Conservation (phyloP, 2,329 filamentous ascomycete species). For the Exophiala lecanii-corni region DNA sequence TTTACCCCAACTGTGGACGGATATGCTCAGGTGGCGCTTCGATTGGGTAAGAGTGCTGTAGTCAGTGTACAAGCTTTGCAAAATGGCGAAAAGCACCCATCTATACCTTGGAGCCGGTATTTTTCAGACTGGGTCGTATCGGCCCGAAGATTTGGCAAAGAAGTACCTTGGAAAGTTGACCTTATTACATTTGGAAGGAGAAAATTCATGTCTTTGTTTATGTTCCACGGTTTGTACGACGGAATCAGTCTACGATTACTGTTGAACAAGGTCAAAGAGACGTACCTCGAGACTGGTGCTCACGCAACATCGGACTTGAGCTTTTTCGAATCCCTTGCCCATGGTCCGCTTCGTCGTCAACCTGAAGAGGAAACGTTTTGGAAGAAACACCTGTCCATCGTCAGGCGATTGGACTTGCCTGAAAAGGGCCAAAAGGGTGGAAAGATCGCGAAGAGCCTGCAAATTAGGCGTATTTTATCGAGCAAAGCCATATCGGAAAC, state of each 20-base stretch:
- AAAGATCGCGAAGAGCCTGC: background rate
- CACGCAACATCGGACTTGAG: background rate
- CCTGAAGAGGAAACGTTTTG: constrained; percentile 62
- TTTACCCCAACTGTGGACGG: constrained; percentile 73
- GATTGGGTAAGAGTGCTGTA: background rate
- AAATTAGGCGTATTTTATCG: background rate
- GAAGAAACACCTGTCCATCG: constrained; percentile 38
- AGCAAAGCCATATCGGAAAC: constrained; percentile 43
- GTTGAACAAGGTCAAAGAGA: constrained; percentile 52
- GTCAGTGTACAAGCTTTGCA: constrained; percentile 36
- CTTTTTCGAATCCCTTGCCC: constrained; percentile 56
- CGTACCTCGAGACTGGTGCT: constrained; percentile 40
- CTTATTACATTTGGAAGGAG: constrained; percentile 27
- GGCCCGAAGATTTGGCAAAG: constrained; percentile 43
- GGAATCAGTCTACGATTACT: constrained; percentile 71
- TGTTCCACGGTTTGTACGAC: constrained; percentile 87
- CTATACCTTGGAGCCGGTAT: constrained; percentile 43
- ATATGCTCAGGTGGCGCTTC: constrained; percentile 63
- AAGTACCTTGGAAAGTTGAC: constrained; percentile 33
- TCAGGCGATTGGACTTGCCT: constrained; percentile 9
- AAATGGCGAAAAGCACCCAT: constrained; percentile 24
- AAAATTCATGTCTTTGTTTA: constrained; percentile 54
- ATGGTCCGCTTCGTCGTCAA: constrained; percentile 59
- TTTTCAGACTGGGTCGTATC: constrained; percentile 50
- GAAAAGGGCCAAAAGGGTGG: constrained; percentile 5